Base-by-base conservation (phyloP, 108 stramenopile genomes). In the Cylindrotheca closterium region DNA sequence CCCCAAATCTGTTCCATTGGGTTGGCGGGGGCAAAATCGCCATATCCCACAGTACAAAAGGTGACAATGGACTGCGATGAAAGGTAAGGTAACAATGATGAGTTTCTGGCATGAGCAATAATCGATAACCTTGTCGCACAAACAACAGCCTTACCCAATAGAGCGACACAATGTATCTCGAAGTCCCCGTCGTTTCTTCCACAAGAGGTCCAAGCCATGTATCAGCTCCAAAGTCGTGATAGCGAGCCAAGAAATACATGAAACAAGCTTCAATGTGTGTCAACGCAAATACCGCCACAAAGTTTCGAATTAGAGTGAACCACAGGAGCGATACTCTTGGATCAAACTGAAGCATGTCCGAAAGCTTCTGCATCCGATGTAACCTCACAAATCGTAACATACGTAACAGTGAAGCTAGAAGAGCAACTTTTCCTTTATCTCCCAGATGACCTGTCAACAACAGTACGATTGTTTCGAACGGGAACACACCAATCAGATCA, bases 201-300 rank as follows among this genome's bases (percentile, higher is more conserved):
- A 58, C 80, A 23, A 79, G 76, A 75, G 21, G 81, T 82, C 19
- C n/a, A n/a, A n/a, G n/a, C n/a, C n/a, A n/a, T n/a, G 68, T 51
- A n/a, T 81, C 79, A 30, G 18, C 28, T 24, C 68, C 66, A 54
- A 80, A 81, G 28, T 50, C 61, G 23, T 68, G 62, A n/a, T n/a
- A n/a, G n/a, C n/a, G n/a, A 24, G 82, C 80, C 12, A 83, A 66
- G 31, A 83, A 87, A 52, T 74, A 87, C 72, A 87, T 76, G 46
- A 65, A 60, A 37, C 85, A 87, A 0, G 85, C 85, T 49, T 63
- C 73, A 7, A 74, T 58, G 47, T 87, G 85, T 0, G 78, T 55
- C 72, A 65, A 78, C 2, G 69, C 70, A 31, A 87, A 56, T 8
- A 65, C 77, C 17, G 65, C 70, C 8, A 56, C 57, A 57, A 83